Percentiles rank a stretch among this genome's conserved stretches.
Conservation (phyloP, 148 eudicot genomes). For the Rhododendron kiyosumense region DNA sequence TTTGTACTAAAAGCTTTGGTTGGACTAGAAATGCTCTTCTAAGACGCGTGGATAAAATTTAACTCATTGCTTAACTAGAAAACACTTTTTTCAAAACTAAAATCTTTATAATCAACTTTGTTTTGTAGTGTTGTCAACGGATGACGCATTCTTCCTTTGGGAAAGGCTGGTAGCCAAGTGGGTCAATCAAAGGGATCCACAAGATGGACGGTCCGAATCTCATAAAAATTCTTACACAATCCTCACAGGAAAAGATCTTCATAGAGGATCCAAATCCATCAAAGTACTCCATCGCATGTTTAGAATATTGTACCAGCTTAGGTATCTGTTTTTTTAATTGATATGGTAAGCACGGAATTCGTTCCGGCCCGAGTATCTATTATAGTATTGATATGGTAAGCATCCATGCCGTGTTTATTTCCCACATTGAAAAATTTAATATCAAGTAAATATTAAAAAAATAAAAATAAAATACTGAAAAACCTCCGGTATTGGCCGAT, state of each 20-base stretch:
- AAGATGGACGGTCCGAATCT: too few relatives aligned
- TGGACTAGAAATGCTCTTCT: background rate
- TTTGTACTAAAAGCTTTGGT: background rate
- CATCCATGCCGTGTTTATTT: background rate
- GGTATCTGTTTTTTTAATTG: too few relatives aligned
- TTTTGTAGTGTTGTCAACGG: background rate
- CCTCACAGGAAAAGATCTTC: too few relatives aligned
- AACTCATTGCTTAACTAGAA: background rate
- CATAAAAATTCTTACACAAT: too few relatives aligned
- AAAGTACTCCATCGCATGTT: background rate
- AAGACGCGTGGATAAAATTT: background rate
- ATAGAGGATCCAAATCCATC: too few relatives aligned
- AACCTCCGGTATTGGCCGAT: background rate
- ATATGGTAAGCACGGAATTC: too few relatives aligned
- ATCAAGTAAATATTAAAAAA: background rate
- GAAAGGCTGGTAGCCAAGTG: background rate
- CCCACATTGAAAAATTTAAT: background rate
- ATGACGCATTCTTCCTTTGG: background rate
- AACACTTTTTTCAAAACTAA: background rate
- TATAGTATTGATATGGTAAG: too few relatives aligned
- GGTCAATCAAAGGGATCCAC: background rate
- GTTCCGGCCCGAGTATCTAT: too few relatives aligned
- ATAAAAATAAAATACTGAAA: background rate
- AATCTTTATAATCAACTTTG: background rate
- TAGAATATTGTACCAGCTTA: background rate